Evolutionary conservation across 176 grass and related monocot species (phyloP), one percentile per base, ranked within the genome.

Genomic region (Microstegium vimineum): DNA sequence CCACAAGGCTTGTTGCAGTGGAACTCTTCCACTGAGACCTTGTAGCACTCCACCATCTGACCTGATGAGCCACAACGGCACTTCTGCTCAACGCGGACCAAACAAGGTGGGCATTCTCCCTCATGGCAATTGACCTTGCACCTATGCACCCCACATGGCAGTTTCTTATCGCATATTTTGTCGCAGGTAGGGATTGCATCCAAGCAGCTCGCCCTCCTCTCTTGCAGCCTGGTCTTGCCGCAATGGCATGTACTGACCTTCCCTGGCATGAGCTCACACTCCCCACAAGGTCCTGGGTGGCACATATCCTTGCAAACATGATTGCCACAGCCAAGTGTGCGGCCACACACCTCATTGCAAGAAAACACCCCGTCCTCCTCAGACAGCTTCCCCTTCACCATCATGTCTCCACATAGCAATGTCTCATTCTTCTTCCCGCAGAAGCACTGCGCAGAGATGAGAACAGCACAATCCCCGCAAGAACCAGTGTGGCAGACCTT

Each of bases 51-150:
- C 11, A 93, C 62, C 69, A 74, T 92, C 71, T 78, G 86, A 15
- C 70, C 86, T 3, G 92, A 94, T 17, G 89, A 90, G 51, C 89
- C 75, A 51, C 95, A 98, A 2, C 92, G 90, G 80, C 95, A 98
- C 71, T 82, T 91, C 85, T 98, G 92, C 73, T 95, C 89, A 15
- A 98, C 69, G 41, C 60, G 87, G 10, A 88, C 95, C 89, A 87
- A 66, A 56, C 95, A 98, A 28, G 92, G 80, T 0, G 86, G 79
- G 20, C 92, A 98, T 60, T 86, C 73, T 35, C 89, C 95, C 66
- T 98, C 92, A 2, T 98, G 95, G 60, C 95, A 98, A 38, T 42
- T 82, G 38, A 86, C 90, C 82, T 85, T 95, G 84, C 95, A 98
- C 30, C 27, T 87, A 86, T 98, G 95, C 74, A 64, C 22, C 13